Evolutionary conservation across 345 rosid species (phyloP), one percentile per base, ranked within the genome.

Genomic region (Balakata baccata): DNA sequence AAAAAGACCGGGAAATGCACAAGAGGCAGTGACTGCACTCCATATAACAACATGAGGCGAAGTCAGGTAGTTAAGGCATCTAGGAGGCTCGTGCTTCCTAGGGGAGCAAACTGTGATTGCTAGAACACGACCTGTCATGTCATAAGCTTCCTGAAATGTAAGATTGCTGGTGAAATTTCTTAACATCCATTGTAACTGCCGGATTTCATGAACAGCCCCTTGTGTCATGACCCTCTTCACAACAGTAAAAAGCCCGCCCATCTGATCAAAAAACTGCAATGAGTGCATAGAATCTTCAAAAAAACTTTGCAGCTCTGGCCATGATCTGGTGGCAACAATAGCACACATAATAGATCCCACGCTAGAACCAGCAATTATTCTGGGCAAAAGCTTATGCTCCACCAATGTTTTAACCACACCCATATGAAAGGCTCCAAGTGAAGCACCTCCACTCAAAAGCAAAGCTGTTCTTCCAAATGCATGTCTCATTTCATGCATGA

Each of bases 371-470:
- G 99, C 91, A 18, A 93, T 90, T 64, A 95, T 91, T 63, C 97
- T 85, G 46, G 99, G 99, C 59, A 95, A 54, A 74, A 92, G 93
- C 86, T 88, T 95, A 81, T 91, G 97, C 81, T 90, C 89, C 49
- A 95, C 99, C 45, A 95, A 76, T 64, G 98, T 93, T 75, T 89
- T 91, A 37, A 93, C 97, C 17, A 93, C 98, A 56, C 99, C 99
- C 0, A 86, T 85, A 57, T 96, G 98, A 84, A 89, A 90, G 38
- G 99, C 90, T 73, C 99, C 99, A 25, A 96, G 97, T 13, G 98
- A 93, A 70, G 99, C 98, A 76, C 97, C 99, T 64, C 99, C 99
- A n/a, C 99, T 96, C 71, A 96, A 69, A 73, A 96, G 99, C 84
- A 96, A 77, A 50, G 99, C 99, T 16, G 99, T 96, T 71, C 99